Evolutionary conservation across 23 red algal species (phyloP), one percentile per base, ranked within the genome.

Genomic region (Gracilaria domingensis): DNA sequence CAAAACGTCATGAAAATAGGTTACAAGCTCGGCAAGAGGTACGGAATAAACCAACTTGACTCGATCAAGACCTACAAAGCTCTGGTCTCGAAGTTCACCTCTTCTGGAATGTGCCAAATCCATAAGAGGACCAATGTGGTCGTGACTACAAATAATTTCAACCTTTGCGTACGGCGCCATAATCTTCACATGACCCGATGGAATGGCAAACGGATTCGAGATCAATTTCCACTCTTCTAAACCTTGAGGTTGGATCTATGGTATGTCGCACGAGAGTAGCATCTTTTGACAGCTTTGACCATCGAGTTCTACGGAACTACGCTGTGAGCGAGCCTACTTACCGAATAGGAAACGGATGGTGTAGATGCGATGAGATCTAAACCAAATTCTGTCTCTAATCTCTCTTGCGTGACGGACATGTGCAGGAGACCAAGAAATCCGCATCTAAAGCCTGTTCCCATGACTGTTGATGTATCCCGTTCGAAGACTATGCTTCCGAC

Each of bases 41-140:
- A 98, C 54, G 5, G 67, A 38, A 38, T 93, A 98, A 23, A 83
- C 60, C 36, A 98, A 33, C 42, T 83, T 84, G 28, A 96, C 88
- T 60, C 87, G 83, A 56, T 88, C 81, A 53, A 76, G 49, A 20
- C 66, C 76, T 16, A 96, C 65, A 48, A 91, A 98, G 48, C 83
- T 65, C 82, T 96, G 95, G 53, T 99, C 97, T 59, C 80, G 24
- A 26, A 99, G 75, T 48, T 96, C 93, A 53, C 97, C 97, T 42
- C 97, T 79, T 74, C 97, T 86, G 33, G 53, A 57, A 48, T 92
- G 85, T 16, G 97, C 88, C 35, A 99, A 81, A 28, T 99, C 94
- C 90, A 99, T 99, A 24, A 99, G 50, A 23, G 93, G 20, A 38
- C 97, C 97, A 17, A 99, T 91, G 81, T 95, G 85, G 42, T 99